Evolutionary conservation across 129 eudicot genomes (phyloP), one percentile per base, ranked within the genome.

Genomic region (Silybum marianum): DNA sequence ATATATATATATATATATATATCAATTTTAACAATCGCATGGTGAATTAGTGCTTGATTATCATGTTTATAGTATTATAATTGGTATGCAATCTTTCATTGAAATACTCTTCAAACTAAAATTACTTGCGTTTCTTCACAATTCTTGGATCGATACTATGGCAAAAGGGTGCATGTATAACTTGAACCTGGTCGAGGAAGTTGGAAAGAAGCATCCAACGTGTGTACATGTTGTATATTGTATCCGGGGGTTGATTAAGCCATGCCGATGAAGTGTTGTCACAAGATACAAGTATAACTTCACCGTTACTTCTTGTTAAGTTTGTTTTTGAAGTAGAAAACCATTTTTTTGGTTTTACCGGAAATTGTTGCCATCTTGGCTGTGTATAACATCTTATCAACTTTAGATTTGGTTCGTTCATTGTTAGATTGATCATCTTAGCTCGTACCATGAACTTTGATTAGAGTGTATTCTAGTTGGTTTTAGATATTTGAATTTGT

Each of bases 101-200:
- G n/a, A n/a, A n/a, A n/a, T n/a, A n/a, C n/a, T n/a, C n/a, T n/a
- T n/a, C n/a, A n/a, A n/a, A n/a, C n/a, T n/a, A n/a, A n/a, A n/a
- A n/a, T n/a, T n/a, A n/a, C n/a, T n/a, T n/a, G n/a, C n/a, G n/a
- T n/a, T n/a, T n/a, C n/a, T 72, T 7, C 73, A 84, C 91, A 91
- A 93, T 81, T 89, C 77, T 81, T 89, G 71, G 96, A 91, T 62
- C 87, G 91, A 21, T 87, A 89, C 80, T 91, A 90, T 38, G 91
- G 96, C 21, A 91, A 84, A 80, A 71, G 96, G 77, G 93, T 91
- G 63, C 96, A 91, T 30, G 96, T 91, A 21, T 91, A 80, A 85
- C 68, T 32, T 72, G 81, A 75, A 62, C 75, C 19, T 44, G 76
- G 69, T 71, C 4, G 9, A 75, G 51, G 76, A 48, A 48, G 63